Base-by-base conservation (phyloP, 495 filamentous ascomycete genomes). In the Hyaloscypha finlandica region DNA sequence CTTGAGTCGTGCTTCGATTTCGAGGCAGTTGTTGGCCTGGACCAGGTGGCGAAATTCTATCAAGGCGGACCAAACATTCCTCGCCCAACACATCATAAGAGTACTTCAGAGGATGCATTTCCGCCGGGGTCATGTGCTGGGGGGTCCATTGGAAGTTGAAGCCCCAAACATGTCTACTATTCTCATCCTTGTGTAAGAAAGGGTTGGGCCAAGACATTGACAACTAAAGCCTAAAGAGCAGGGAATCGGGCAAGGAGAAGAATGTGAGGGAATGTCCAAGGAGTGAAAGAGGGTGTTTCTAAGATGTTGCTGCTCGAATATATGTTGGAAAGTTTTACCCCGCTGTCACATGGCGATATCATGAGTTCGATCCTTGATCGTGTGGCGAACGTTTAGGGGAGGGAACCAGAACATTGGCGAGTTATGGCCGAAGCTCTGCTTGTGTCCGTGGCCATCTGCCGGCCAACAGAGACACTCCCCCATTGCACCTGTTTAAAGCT, bases 111-210 rank as follows among this genome's bases (percentile, higher is more conserved):
- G 84, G 82, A n/a, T 81, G 70, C n/a, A 88, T 71, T 71, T 92
- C 75, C 63, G 89, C 81, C n/a, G 77, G 64, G 11, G 85, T 88
- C 19, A 84, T 75, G 74, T 96, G 92, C 1, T 86, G 74, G 3
- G 82, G 74, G 0, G 90, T 90, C 83, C 89, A 89, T 59, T 88
- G 81, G 73, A 94, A 94, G 6, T 82, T 82, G 69, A 91, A 83
- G 6, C 85, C 90, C 87, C 88, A 94, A 64, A 76, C 79, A 53
- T 77, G 25, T 20, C 67, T 48, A 16, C 65, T 70, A 45, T 73
- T 75, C 29, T 71, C 70, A 61, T 73, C 68, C 22, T 42, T 52
- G 31, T 37, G 74, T 53, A 20, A 66, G 64, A 69, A 80, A 75
- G 16, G 74, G 68, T 77, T 81, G 35, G 67, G 76, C 69, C 75